phyloP scores from a whole-genome alignment of 805 yeast species.

The Hanseniaspora guilliermondii region DNA sequence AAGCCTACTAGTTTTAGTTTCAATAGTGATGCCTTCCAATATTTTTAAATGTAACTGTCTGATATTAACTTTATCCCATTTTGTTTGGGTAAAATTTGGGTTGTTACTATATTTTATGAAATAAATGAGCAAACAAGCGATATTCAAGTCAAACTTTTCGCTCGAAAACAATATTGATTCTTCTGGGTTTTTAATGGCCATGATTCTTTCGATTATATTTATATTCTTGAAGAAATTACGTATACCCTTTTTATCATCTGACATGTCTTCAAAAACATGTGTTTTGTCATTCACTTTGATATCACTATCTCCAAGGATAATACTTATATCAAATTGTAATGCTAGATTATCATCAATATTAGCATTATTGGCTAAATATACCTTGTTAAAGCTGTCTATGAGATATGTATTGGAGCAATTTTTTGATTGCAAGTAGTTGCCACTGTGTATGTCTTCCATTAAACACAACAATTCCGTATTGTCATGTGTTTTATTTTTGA shows the following conservation, averaged over 20 bases:
- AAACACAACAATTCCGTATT: neutral
- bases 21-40: neutral
- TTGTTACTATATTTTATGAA: neutral
- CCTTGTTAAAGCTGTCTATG: neutral
- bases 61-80: neutral
- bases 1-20: conserved; percentile 5
- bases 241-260: conserved; percentile 9
- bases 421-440: too few species aligned
- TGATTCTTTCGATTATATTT: neutral
- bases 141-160: conserved; percentile 8
- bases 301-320: neutral
- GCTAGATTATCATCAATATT: neutral
- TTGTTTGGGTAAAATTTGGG: neutral
- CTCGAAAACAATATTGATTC: neutral
- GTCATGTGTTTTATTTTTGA: neutral
- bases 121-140: neutral
- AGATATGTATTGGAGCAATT: neutral
- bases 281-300: neutral
- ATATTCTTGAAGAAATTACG: neutral
- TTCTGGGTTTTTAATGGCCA: neutral
- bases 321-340: neutral
- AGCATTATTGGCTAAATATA: conserved; percentile 1
- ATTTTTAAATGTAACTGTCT: conserved; percentile 1
- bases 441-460: neutral
- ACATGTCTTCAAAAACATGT: neutral